Conservation (phyloP, 192 early-diverging fungal species). For the Coemansia sp. region DNA sequence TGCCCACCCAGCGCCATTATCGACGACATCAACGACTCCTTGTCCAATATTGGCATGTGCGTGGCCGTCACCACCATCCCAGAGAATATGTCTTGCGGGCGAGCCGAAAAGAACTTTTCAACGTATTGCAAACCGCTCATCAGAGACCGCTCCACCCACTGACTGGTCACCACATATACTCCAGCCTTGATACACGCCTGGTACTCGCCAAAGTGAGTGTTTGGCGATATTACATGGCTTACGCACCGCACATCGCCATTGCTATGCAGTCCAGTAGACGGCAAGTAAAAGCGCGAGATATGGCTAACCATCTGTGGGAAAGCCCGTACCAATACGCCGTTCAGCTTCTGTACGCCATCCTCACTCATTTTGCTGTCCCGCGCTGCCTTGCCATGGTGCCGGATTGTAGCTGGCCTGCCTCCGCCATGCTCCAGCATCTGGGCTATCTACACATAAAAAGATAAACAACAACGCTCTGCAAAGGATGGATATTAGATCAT, state of each 20-base stretch:
- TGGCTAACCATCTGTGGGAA: constrained; percentile 48
- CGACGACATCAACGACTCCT: constrained; percentile 42
- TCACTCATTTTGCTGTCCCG: not conserved
- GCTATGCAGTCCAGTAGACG: not conserved
- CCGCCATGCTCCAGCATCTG: constrained; percentile 36
- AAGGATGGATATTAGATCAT: not conserved
- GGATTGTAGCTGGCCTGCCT: constrained; percentile 30
- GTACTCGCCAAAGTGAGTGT: constrained; percentile 55
- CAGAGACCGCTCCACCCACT: constrained; percentile 47
- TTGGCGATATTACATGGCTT: constrained; percentile 43
- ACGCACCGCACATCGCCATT: constrained; percentile 9
- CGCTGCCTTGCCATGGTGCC: constrained; percentile 17
- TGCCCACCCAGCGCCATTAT: constrained; percentile 55
- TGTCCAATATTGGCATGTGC: constrained; percentile 44
- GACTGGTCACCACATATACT: constrained; percentile 39
- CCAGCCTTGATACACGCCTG: constrained; percentile 29
- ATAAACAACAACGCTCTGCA: not conserved
- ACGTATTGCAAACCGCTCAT: constrained; percentile 34
- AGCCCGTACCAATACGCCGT: constrained; percentile 41
- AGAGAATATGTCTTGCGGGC: constrained; percentile 40
- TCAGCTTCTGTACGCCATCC: constrained; percentile 21
- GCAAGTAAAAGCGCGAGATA: constrained; percentile 35
- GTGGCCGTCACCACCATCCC: constrained; percentile 48
- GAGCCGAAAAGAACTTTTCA: constrained; percentile 44
- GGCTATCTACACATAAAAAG: constrained; percentile 22